phyloP scores from a whole-genome alignment of 2,329 filamentous ascomycete species.

The Epichloe coenophiala region DNA sequence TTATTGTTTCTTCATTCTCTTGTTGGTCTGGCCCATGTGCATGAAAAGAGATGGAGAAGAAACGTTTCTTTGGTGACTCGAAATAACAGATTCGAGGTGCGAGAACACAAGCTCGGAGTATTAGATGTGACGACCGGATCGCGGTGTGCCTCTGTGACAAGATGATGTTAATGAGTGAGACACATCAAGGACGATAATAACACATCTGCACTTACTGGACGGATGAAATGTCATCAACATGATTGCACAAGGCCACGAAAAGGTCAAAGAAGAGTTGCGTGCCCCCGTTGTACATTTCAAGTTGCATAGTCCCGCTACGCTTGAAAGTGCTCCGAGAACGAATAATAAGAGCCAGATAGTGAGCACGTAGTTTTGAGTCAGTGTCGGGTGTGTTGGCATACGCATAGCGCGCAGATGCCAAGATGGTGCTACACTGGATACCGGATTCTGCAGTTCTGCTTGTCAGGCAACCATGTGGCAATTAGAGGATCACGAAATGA shows the following conservation, averaged over 20 bases:
- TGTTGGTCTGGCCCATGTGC: neutral
- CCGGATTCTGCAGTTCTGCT: conserved; percentile 43
- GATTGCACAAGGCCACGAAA: conserved; percentile 86
- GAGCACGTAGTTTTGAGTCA: conserved; percentile 80
- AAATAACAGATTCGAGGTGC: neutral
- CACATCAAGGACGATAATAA: neutral
- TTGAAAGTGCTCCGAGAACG: conserved; percentile 80
- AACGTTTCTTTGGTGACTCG: neutral
- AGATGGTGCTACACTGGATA: conserved; percentile 72
- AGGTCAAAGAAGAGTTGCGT: conserved; percentile 80
- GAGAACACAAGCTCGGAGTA: conserved; percentile 2
- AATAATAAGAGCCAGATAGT: conserved; percentile 88
- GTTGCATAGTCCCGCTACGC: conserved; percentile 87
- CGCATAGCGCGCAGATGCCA: conserved; percentile 76
- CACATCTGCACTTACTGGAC: conserved; percentile 32
- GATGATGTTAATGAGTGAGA: neutral
- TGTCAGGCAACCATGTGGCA: neutral
- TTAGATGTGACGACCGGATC: conserved; percentile 31
- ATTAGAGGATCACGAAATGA: neutral
- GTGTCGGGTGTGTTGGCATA: conserved; percentile 80
- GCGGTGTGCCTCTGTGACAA: conserved; percentile 24
- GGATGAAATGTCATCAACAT: conserved; percentile 58
- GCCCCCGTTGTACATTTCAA: conserved; percentile 81
- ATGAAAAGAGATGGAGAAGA: conserved; percentile 1
- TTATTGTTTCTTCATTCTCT: neutral